Evolutionary conservation across 2,329 filamentous ascomycete species (phyloP), one percentile per base, ranked within the genome.

Genomic region (Elsinoe arachidis): DNA sequence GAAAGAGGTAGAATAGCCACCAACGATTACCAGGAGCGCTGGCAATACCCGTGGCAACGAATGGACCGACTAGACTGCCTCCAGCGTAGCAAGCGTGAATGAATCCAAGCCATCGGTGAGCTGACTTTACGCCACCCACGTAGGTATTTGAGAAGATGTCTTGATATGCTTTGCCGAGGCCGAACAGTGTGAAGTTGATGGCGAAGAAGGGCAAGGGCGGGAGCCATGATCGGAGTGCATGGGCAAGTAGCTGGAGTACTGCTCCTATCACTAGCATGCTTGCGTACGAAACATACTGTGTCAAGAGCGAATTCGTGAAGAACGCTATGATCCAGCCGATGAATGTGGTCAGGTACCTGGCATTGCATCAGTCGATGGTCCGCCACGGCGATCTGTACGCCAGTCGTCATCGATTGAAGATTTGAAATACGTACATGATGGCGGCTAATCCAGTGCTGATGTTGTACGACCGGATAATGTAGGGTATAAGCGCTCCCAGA

Each of bases 141-240:
- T 81, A 86, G 0, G 81, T 80, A 58, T 87, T 86, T 1, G 79
- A 77, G 19, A 84, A 80, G 0, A 82, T 78, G 61, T 87, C 84
- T 59, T 86, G 81, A 57, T 79, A 84, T 0, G 80, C 83, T 65
- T 81, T 0, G 83, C 83, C 0, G 84, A 63, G 9, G 78, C 78
- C 1, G 79, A 77, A 6, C 85, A 60, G 67, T 79, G 80, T 64
- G 85, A 86, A 0, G 80, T 81, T 2, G 26, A 30, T 30, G 26
- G 78, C 64, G 0, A 76, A 77, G 58, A 80, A 86, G 0, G 85
- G 69, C 0, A 74, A 72, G 51, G 80, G 80, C 0, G 82, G 77
- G 1, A 71, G 70, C 80, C 80, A 85, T 5, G 74, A 72, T 0
- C 83, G 76, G 1, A 86, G 69, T 0, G 74, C 70, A 37, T 84